Evolutionary conservation across 306 rosid species (phyloP), one percentile per base, ranked within the genome.

Genomic region (Prunus mira): DNA sequence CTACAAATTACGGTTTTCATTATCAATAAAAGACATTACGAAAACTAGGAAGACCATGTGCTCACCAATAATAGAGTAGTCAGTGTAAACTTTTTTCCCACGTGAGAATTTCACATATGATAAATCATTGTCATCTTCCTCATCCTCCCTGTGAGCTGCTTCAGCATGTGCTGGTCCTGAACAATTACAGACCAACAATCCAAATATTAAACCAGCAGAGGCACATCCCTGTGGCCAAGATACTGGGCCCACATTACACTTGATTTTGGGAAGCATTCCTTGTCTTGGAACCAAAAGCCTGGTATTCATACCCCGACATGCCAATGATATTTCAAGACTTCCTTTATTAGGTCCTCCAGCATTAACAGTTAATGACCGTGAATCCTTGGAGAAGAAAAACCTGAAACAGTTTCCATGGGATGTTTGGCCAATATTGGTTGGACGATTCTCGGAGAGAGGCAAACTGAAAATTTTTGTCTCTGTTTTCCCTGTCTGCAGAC

Each of bases 41-140:
- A 54, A 81, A 75, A 43, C 50, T 17, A 50, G 18, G 50, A 19
- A 71, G 80, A 74, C 68, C 71, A 20, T 13, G 79, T 62, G 82
- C 95, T 87, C 82, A 92, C 98, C 97, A 43, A 84, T 95, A 57
- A 95, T 88, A 24, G 97, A 89, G 83, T 89, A 95, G 82, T 95
- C 88, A 12, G 90, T 90, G 80, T 80, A 88, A 56, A 95, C 93
- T 86, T 83, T 79, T 89, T 89, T 92, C 63, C 97, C 97, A 62
- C 84, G 97, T 32, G 92, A 80, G 49, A 86, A 41, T 72, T 86
- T 88, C 63, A 56, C 84, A 76, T 75, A 72, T 28, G 89, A 78
- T 63, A 71, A 79, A 49, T 80, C 79, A 57, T 57, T 22, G 45
- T 80, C 83, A 76, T 75, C 87, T 60, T 85, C 80, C 74, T 79